phyloP scores from a whole-genome alignment of 2,329 filamentous ascomycete genomes.

The Myriosclerotinia scirpicola region DNA sequence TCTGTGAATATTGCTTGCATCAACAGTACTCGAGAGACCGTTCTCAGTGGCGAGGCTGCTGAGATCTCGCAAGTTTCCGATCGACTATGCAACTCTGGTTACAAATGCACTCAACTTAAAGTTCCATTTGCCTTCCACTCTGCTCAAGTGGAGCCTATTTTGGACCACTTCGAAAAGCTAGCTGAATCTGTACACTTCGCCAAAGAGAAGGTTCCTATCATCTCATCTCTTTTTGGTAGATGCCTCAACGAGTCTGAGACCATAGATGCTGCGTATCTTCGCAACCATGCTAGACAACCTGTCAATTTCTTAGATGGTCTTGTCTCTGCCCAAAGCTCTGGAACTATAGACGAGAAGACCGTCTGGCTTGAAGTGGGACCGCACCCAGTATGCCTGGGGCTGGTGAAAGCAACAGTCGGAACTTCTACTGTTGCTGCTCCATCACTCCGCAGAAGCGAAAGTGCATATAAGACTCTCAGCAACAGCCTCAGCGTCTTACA shows the following conservation, averaged over 20 bases:
- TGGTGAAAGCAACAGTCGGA: constrained; percentile 64
- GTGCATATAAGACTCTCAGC: constrained; percentile 63
- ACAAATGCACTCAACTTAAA: constrained; percentile 55
- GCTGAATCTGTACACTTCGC: constrained; percentile 55
- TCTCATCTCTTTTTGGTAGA: constrained; percentile 65
- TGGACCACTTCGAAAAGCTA: constrained; percentile 56
- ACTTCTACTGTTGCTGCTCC: constrained; percentile 53
- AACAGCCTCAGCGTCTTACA: constrained; percentile 60
- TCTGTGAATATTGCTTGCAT: constrained; percentile 23
- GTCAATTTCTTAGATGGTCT: constrained; percentile 64
- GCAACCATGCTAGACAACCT: constrained; percentile 62
- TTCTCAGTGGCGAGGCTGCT: constrained; percentile 45
- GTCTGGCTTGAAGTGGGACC: constrained; percentile 75
- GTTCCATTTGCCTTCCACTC: constrained; percentile 67
- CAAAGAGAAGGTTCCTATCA: constrained; percentile 56
- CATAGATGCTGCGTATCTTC: constrained; percentile 61
- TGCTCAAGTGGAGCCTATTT: constrained; percentile 60
- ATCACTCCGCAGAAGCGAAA: constrained; percentile 61
- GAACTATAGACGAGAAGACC: constrained; percentile 63
- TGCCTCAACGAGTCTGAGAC: constrained; percentile 56
- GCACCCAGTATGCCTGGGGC: constrained; percentile 66
- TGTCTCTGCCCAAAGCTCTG: constrained; percentile 56
- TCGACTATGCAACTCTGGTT: constrained; percentile 47
- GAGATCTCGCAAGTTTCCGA: constrained; percentile 42
- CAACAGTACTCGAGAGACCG: constrained; percentile 23